These are phyloP conservation scores for Sporodiniella umbellata DNA, from an alignment of 371 early-diverging fungal species.

Conservation along the genomic window DNA sequence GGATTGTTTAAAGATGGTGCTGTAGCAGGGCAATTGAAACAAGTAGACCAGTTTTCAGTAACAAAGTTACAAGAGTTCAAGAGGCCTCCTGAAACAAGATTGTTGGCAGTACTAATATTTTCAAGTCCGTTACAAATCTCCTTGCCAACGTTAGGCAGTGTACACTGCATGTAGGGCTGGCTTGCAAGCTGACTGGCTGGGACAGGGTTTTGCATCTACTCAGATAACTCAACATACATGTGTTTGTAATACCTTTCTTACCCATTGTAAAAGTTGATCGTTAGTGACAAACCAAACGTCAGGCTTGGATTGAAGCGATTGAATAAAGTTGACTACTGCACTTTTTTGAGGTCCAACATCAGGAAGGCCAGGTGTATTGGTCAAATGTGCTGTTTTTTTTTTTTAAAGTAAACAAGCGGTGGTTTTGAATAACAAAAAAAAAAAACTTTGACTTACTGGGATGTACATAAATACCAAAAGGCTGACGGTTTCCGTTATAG, in stretches of 20 bases:
- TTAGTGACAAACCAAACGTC: conserved; percentile 70
- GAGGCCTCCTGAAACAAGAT: conserved; percentile 39
- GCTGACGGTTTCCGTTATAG: conserved; percentile 62
- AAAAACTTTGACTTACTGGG: conserved; percentile 47
- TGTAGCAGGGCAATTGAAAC: conserved; percentile 61
- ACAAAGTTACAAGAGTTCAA: conserved; percentile 57
- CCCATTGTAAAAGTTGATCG: conserved; percentile 63
- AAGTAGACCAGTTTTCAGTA: conserved; percentile 55
- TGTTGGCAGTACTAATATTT: conserved; percentile 40
- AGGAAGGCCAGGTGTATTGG: conserved; percentile 34
- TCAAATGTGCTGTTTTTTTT: conserved; percentile 39
- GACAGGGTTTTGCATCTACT: conserved; percentile 67
- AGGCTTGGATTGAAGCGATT: conserved; percentile 45
- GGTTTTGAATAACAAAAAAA: neutral
- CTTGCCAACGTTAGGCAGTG: conserved; percentile 56
- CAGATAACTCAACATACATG: too few species aligned
- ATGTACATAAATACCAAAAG: conserved; percentile 67
- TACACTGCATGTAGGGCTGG: conserved; percentile 61
- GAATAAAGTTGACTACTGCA: conserved; percentile 48
- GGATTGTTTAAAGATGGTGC: conserved; percentile 54
- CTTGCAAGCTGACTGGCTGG: conserved; percentile 53
- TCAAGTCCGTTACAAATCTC: conserved; percentile 77
- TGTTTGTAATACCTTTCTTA: conserved; percentile 11
- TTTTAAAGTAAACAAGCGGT: neutral
- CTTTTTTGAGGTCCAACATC: conserved; percentile 31